These are phyloP conservation scores for Xerocomus amazonicus DNA, from an alignment of 1,284 basidiomycete species.

Conservation along the genomic window DNA sequence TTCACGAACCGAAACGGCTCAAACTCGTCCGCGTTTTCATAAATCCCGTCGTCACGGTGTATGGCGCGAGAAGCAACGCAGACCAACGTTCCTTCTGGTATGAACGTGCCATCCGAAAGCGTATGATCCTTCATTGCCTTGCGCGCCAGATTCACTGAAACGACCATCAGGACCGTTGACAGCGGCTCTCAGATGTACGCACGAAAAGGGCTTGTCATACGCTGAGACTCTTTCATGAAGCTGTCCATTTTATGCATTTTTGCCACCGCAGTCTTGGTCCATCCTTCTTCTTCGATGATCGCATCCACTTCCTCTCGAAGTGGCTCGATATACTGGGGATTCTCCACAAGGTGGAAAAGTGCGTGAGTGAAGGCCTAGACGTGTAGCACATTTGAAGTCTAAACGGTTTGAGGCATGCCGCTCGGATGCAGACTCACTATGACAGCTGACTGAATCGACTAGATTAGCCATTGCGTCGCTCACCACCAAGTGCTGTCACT, in stretches of 20 bases:
- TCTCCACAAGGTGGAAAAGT: conserved; percentile 34
- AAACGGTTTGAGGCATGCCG: neutral
- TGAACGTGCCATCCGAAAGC: conserved; percentile 38
- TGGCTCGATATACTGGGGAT: conserved; percentile 34
- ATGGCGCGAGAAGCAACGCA: conserved; percentile 16
- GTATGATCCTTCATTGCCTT: conserved; percentile 34
- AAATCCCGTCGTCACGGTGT: conserved; percentile 27
- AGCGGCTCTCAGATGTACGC: conserved; percentile 3
- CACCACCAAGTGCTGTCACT: neutral
- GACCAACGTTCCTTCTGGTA: conserved; percentile 36
- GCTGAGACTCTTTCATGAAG: conserved; percentile 41
- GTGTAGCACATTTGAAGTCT: neutral
- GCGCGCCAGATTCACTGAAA: conserved; percentile 31
- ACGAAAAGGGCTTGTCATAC: conserved; percentile 33
- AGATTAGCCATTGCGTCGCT: neutral
- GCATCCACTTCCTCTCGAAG: conserved; percentile 25
- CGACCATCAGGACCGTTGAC: neutral
- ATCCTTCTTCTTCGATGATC: conserved; percentile 37
- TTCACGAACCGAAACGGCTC: conserved; percentile 32
- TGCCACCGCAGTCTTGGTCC: conserved; percentile 39
- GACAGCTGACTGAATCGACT: conserved; percentile 6
- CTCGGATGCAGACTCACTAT: conserved; percentile 1
- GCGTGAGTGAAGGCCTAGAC: conserved; percentile 32
- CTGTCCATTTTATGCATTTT: conserved; percentile 45
- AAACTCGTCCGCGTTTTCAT: conserved; percentile 26